Percentiles rank a stretch among this genome's conserved stretches.
Evolutionary conservation across 2,329 filamentous ascomycete species (phyloP).

Genomic region (Eutypella sp.): DNA sequence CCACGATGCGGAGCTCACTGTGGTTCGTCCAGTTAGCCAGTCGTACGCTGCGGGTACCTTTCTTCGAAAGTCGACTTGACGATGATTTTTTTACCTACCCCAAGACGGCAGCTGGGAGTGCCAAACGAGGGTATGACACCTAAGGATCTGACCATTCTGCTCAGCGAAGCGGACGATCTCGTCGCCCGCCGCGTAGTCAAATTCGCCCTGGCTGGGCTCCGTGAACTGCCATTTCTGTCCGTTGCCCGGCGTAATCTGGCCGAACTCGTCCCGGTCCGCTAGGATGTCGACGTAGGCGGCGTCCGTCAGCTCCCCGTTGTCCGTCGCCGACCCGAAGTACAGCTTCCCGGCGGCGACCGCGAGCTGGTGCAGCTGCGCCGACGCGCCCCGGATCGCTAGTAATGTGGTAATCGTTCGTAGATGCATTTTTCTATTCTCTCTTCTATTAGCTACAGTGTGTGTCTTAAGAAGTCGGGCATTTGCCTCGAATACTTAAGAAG

Average conservation of each 20-base stretch:
- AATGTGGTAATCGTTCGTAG: slow-evolving; percentile 5
- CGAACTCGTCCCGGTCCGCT: slow-evolving; percentile 53
- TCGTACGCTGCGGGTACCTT: no score
- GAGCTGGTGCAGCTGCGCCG: slow-evolving; percentile 42
- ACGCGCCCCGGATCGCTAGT: slow-evolving; percentile 13
- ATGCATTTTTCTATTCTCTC: no score
- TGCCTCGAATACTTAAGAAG: no score
- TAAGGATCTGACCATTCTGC: slow-evolving; percentile 44
- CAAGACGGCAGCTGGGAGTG: slow-evolving; percentile 12
- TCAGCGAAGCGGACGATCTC: slow-evolving; percentile 43
- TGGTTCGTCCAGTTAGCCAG: slow-evolving; percentile 16
- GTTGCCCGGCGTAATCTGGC: slow-evolving; percentile 61
- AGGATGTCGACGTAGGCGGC: slow-evolving; percentile 50
- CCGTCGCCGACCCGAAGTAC: slow-evolving; percentile 63
- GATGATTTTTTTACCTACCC: no score
- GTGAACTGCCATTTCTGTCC: slow-evolving; percentile 59
- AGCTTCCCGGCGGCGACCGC: slow-evolving; percentile 50
- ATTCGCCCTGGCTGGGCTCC: slow-evolving; percentile 51
- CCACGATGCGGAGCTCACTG: slow-evolving; percentile 40
- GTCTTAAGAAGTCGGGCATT: no score
- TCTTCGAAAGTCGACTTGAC: not conserved
- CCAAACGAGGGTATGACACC: slow-evolving; percentile 53
- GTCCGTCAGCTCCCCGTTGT: slow-evolving; percentile 53
- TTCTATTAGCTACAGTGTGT: no score
- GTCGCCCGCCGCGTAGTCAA: slow-evolving; percentile 55